These are phyloP conservation scores for Thalassiosira exigua DNA, from an alignment of 352 stramenopile genomes.

Conservation along the genomic window DNA sequence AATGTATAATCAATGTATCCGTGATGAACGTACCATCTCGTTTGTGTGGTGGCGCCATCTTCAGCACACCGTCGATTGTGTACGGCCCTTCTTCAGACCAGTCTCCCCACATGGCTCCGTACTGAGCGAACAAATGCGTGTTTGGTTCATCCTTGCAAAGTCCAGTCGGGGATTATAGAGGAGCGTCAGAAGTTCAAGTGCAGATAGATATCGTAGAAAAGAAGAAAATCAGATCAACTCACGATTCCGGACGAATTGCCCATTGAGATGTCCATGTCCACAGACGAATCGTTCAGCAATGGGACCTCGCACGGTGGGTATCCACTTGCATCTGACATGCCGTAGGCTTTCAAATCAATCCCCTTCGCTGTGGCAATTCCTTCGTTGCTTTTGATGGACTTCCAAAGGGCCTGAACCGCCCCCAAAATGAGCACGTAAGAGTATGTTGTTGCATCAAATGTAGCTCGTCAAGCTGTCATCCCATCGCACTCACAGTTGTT, in stretches of 20 bases:
- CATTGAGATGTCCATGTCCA: conserved; percentile 14
- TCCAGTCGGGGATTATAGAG: too few relatives aligned
- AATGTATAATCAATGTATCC: too few relatives aligned
- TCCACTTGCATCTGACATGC: conserved; percentile 3
- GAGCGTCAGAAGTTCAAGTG: too few relatives aligned
- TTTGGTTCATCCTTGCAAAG: conserved; percentile 9
- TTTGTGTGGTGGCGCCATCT: conserved; percentile 19
- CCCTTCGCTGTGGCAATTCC: background rate
- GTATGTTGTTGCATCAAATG: background rate
- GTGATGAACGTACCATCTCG: conserved; percentile 10
- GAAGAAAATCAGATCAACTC: too few relatives aligned
- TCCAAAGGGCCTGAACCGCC: background rate
- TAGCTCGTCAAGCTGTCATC: conserved; percentile 3
- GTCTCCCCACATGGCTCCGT: conserved; percentile 10
- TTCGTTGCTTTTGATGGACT: conserved; percentile 2
- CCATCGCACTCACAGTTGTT: conserved; percentile 6
- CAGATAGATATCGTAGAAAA: too few relatives aligned
- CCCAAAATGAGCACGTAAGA: background rate
- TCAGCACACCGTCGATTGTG: conserved; percentile 4
- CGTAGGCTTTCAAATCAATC: conserved; percentile 19
- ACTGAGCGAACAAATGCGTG: conserved; percentile 3
- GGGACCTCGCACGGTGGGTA: conserved; percentile 9
- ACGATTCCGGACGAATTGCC: conserved; percentile 4
- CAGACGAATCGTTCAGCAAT: conserved; percentile 5
- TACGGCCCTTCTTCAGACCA: background rate